phyloP scores from a whole-genome alignment of 805 yeast species.

The Saturnispora quitensis region DNA sequence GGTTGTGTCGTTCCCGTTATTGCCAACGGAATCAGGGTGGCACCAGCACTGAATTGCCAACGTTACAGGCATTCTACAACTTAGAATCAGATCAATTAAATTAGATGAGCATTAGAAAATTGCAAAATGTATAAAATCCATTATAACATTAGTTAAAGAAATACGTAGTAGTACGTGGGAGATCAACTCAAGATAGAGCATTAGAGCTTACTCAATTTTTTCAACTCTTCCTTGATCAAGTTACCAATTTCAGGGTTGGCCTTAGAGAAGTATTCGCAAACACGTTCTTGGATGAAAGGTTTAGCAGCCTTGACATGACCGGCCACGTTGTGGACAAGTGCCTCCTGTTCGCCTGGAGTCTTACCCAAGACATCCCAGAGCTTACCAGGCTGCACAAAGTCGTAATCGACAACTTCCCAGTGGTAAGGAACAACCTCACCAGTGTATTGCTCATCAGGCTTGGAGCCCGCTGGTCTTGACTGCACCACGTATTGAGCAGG shows the following conservation, averaged over 20 bases:
- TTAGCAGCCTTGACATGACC: slow-evolving; percentile 63
- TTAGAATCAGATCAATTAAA: background rate
- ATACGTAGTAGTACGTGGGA: background rate
- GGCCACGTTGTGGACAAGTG: slow-evolving; percentile 77
- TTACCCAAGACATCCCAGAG: slow-evolving; percentile 73
- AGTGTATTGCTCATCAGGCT: slow-evolving; percentile 24
- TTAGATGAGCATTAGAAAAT: background rate
- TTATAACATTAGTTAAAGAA: background rate
- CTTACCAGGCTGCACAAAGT: slow-evolving; percentile 67
- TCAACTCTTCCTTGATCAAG: slow-evolving; percentile 50
- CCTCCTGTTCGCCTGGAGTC: slow-evolving; percentile 74
- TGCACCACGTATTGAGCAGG: slow-evolving; percentile 37
- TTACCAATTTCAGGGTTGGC: slow-evolving; percentile 63
- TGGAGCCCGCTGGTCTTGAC: slow-evolving; percentile 26
- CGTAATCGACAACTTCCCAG: slow-evolving; percentile 66
- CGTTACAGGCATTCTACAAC: background rate
- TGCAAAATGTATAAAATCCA: background rate
- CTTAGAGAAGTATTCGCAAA: slow-evolving; percentile 64
- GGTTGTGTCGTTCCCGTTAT: background rate
- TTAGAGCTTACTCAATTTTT: slow-evolving; percentile 12
- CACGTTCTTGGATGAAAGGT: slow-evolving; percentile 69
- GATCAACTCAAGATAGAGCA: too few species aligned
- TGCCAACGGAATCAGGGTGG: background rate
- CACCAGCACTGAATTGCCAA: background rate
- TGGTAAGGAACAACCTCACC: slow-evolving; percentile 58